Conservation (phyloP, 352 stramenopile genomes). For the Pythium phragmiticola region DNA sequence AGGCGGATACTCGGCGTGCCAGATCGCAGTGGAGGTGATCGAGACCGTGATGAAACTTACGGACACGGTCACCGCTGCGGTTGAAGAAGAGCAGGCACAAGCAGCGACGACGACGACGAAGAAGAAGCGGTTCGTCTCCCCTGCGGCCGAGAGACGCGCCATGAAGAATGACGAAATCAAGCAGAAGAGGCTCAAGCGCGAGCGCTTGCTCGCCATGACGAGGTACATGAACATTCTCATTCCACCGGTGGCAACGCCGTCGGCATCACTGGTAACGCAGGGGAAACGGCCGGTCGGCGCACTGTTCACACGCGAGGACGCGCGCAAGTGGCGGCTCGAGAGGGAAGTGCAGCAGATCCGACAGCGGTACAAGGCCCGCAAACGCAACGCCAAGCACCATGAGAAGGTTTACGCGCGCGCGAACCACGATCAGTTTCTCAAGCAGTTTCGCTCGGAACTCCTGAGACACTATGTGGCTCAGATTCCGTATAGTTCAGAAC, state of each 20-base stretch:
- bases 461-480: slow-evolving; percentile 45
- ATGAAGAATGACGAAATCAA: slow-evolving; percentile 43
- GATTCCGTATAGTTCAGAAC: slow-evolving; percentile 49
- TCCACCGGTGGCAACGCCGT: slow-evolving; percentile 21
- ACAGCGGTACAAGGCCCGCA: slow-evolving; percentile 37
- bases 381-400: slow-evolving; percentile 39
- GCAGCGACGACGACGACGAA: slow-evolving; percentile 1
- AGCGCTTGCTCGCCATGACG: slow-evolving; percentile 30
- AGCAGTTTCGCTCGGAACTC: slow-evolving; percentile 43
- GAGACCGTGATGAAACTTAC: slow-evolving; percentile 44
- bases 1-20: slow-evolving; percentile 31
- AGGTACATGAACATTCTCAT: slow-evolving; percentile 49
- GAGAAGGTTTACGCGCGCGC: slow-evolving; percentile 39
- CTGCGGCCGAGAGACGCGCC: slow-evolving; percentile 46
- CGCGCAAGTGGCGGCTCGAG: slow-evolving; percentile 43
- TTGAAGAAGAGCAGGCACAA: neutral
- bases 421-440: slow-evolving; percentile 46
- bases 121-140: slow-evolving; percentile 48
- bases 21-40: slow-evolving; percentile 48
- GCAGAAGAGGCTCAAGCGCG: slow-evolving; percentile 41
- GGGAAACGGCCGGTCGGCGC: slow-evolving; percentile 35
- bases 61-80: slow-evolving; percentile 22
- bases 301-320: slow-evolving; percentile 56
- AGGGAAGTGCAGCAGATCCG: slow-evolving; percentile 41
- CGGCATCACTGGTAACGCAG: neutral